A percentile compares a stretch with the other conserved stretches of the same genome.
Evolutionary conservation across 108 stramenopile species (phyloP).

Genomic region (Cyclostephanos tholiformis): DNA sequence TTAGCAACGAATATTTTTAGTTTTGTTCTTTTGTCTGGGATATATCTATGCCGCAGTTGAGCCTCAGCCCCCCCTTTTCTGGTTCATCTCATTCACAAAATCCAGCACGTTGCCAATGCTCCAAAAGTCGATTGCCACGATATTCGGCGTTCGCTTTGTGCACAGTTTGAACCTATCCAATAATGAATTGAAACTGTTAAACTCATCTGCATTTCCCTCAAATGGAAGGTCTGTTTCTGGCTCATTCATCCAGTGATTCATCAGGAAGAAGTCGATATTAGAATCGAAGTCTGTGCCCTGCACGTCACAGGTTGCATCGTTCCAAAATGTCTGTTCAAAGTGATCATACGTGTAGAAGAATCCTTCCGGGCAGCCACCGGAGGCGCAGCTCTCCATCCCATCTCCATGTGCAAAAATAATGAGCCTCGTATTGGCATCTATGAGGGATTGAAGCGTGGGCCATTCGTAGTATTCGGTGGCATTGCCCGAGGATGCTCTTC

Average conservation of each 20-base stretch:
- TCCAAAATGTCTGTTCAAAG: slow-evolving; percentile 19
- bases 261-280: slow-evolving; percentile 41
- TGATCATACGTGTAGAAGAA: slow-evolving; percentile 32
- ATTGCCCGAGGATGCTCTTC: slow-evolving; percentile 1
- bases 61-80: slow-evolving; percentile 17
- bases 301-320: slow-evolving; percentile 17
- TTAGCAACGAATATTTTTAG: too few relatives aligned
- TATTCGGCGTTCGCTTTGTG: slow-evolving; percentile 40
- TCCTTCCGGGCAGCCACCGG: slow-evolving; percentile 17
- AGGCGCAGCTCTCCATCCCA: slow-evolving; percentile 1
- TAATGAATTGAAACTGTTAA: slow-evolving; percentile 45
- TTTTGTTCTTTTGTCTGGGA: too few relatives aligned
- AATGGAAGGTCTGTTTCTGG: slow-evolving; percentile 12
- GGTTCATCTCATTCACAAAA: slow-evolving; percentile 56
- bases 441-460: slow-evolving; percentile 40
- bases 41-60: neutral
- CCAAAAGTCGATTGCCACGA: slow-evolving; percentile 71
- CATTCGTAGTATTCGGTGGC: slow-evolving; percentile 6
- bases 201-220: slow-evolving; percentile 20
- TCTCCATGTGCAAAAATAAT: slow-evolving; percentile 18
- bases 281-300: slow-evolving; percentile 3
- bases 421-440: slow-evolving; percentile 31
- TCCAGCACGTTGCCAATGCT: slow-evolving; percentile 52
- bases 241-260: slow-evolving; percentile 60
- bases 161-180: slow-evolving; percentile 51